Evolutionary conservation across 768 basidiomycete genomes (phyloP), one percentile per base, ranked within the genome.

Genomic region (Serendipita indica): DNA sequence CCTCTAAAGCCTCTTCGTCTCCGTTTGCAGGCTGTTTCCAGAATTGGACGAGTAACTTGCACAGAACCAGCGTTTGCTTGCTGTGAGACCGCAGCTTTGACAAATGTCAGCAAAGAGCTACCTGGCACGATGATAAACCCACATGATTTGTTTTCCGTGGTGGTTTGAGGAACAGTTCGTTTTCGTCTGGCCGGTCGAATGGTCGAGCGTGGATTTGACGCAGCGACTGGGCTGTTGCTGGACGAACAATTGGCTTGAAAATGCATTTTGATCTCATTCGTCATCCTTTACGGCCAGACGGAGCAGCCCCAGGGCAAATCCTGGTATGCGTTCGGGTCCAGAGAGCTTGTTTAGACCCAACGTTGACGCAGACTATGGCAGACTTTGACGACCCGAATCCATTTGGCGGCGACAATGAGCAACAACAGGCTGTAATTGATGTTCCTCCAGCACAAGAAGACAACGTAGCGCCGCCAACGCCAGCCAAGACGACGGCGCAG

Each of bases 381-480:
- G 64, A 62, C 1, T 72, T 69, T 59, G 72, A 74, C 58, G 72
- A 73, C 25, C 54, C 59, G 65, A 74, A 74, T 61, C 73, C 73
- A 3, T 74, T 74, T 62, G 49, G 49, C 49, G 49, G 32, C 49
- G 32, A 54, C 30, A 28, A 54, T 18, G n/a, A 54, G 7, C 20
- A 54, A 54, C 49, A 54, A 54, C 66, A 69, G 39, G 69, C 67
- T 27, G 69, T 69, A 18, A 61, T 64, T n/a, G 68, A 69, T 57
- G 67, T 68, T 58, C 81, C 54, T 83, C 84, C 14, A 81, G 75
- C 59, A 63, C 63, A 62, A n/a, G 39, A 34, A 28, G 59, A 49
- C 25, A 12, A 16, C 18, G 32, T n/a, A 56, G 43, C 39, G 22
- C 28, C 33, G 3, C 18, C 52, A 25, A 52, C 58, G 18, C 49